phyloP scores from a whole-genome alignment of 2,329 filamentous ascomycete species.

The Ascosphaera pollenicola region DNA sequence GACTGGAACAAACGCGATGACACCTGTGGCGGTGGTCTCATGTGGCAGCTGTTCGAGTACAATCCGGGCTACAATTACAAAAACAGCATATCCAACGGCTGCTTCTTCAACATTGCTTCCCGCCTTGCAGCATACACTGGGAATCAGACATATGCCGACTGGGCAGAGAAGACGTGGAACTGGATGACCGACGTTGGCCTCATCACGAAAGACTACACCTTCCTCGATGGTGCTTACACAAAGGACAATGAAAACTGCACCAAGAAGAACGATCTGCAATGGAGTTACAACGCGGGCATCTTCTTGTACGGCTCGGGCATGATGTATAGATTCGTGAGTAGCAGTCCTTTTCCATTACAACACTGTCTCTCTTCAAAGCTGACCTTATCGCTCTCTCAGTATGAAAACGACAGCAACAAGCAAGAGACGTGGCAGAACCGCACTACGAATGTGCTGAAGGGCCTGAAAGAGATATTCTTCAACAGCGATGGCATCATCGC shows the following conservation, averaged over 20 bases:
- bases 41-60: constrained; percentile 69
- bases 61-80: constrained; percentile 45
- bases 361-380: too few relatives aligned
- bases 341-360: too few relatives aligned
- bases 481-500: constrained; percentile 31
- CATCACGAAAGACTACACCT: constrained; percentile 26
- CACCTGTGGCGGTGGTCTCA: constrained; percentile 50
- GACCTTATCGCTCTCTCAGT: neutral
- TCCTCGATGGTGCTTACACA: constrained; percentile 34
- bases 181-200: constrained; percentile 31
- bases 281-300: constrained; percentile 35
- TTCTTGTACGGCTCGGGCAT: constrained; percentile 32
- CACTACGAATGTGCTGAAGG: constrained; percentile 9
- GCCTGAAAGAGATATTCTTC: constrained; percentile 26
- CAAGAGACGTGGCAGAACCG: constrained; percentile 28
- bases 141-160: constrained; percentile 56
- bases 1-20: constrained; percentile 39
- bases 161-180: constrained; percentile 44
- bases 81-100: constrained; percentile 36
- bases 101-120: constrained; percentile 35
- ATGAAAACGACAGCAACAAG: neutral
- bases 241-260: constrained; percentile 30
- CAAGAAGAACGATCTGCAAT: constrained; percentile 28
- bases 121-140: constrained; percentile 57
- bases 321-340: constrained; percentile 31